These are phyloP conservation scores for Mycena pura DNA, from an alignment of 768 basidiomycete genomes.

Conservation along the genomic window DNA sequence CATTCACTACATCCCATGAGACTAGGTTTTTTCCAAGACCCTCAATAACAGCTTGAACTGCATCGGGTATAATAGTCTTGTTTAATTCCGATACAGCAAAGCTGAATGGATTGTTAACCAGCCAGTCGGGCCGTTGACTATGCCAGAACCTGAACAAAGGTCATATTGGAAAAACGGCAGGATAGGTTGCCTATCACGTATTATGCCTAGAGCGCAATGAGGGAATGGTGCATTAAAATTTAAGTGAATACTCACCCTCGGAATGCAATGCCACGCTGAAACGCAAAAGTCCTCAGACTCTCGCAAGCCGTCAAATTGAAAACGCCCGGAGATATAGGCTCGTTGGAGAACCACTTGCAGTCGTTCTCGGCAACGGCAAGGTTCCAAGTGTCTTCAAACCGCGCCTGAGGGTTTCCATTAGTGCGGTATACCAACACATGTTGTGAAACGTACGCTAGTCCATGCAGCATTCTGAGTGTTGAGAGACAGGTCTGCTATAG, in stretches of 20 bases:
- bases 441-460: slow-evolving; percentile 14
- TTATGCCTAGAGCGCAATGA: slow-evolving; percentile 16
- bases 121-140: slow-evolving; percentile 24
- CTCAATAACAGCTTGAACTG: slow-evolving; percentile 18
- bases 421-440: background rate
- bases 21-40: slow-evolving; percentile 19
- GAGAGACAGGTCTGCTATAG: slow-evolving; percentile 20
- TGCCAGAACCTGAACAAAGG: slow-evolving; percentile 20
- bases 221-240: background rate
- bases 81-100: slow-evolving; percentile 21
- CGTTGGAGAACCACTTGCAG: slow-evolving; percentile 28
- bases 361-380: slow-evolving; percentile 24
- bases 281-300: slow-evolving; percentile 16
- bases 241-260: slow-evolving; percentile 14
- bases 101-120: slow-evolving; percentile 23
- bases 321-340: slow-evolving; percentile 13
- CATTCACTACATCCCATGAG: slow-evolving; percentile 28
- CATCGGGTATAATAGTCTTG: slow-evolving; percentile 24
- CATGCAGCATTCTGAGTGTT: slow-evolving; percentile 20
- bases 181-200: slow-evolving; percentile 11
- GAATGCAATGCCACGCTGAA: slow-evolving; percentile 13
- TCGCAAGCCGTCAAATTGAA: slow-evolving; percentile 25
- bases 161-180: background rate
- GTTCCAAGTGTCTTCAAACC: slow-evolving; percentile 26
- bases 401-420: slow-evolving; percentile 6